These are phyloP conservation scores for Nakaseomyces uthaithaninus DNA, from an alignment of 1,139 yeast genomes.

Conservation along the genomic window DNA sequence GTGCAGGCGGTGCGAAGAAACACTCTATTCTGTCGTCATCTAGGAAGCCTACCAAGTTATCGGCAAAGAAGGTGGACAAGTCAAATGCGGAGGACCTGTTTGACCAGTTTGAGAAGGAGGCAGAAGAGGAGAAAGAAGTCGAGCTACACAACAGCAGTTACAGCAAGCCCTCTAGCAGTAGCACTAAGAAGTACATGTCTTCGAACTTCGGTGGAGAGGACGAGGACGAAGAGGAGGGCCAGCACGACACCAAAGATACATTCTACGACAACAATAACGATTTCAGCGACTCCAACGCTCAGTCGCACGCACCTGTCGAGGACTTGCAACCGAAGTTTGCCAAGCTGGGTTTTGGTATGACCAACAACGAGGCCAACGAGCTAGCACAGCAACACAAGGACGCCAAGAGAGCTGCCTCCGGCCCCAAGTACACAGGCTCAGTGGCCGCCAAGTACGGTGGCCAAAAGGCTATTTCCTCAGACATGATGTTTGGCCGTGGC, in stretches of 20 bases:
- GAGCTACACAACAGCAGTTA: conserved; percentile 9
- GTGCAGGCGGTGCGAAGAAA: conserved; percentile 21
- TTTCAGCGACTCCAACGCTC: conserved; percentile 11
- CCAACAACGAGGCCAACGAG: conserved; percentile 42
- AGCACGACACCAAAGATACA: conserved; percentile 2
- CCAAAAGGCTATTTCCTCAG: conserved; percentile 93
- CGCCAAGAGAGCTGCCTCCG: conserved; percentile 35
- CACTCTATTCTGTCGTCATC: conserved; percentile 31
- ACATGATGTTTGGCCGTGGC: conserved; percentile 87
- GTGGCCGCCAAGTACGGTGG: conserved; percentile 71
- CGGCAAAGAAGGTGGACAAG: conserved; percentile 40
- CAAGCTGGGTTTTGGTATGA: conserved; percentile 80
- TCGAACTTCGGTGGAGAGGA: conserved; percentile 1
- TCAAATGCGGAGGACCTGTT: conserved; percentile 65
- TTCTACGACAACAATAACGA: conserved; percentile 6
- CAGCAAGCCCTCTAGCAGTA: conserved; percentile 10
- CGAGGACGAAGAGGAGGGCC: conserved; percentile 8
- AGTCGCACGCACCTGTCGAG: conserved; percentile 36
- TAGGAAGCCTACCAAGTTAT: conserved; percentile 46
- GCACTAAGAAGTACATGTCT: conserved; percentile 6
- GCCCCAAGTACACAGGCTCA: conserved; percentile 53
- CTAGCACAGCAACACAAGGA: conserved; percentile 37
- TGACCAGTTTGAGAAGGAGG: conserved; percentile 84
- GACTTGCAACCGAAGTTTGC: conserved; percentile 67
- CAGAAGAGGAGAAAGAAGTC: conserved; percentile 55